Conservation (phyloP, 1,284 basidiomycete species). For the Ganoderma lingzhi region DNA sequence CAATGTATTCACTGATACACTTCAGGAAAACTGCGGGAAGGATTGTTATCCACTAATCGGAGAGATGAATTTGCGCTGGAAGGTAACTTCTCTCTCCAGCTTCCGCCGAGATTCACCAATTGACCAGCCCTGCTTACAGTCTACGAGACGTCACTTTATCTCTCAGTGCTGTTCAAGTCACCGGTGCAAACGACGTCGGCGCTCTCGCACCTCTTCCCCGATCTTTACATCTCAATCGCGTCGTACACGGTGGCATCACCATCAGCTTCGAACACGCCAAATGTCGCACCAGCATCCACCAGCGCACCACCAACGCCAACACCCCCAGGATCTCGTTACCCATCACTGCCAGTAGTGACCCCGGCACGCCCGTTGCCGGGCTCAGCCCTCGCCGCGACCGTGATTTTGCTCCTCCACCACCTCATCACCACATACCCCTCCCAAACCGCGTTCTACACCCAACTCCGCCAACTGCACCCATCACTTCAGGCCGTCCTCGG, state of each 20-base stretch:
- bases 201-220: constrained; percentile 62
- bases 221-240: constrained; percentile 47
- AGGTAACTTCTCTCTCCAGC: constrained; percentile 51
- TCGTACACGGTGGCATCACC: constrained; percentile 2
- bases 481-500: constrained; percentile 38
- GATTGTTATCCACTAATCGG: constrained; percentile 64
- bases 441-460: constrained; percentile 59
- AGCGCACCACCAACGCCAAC: neutral
- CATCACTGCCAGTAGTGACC: neutral
- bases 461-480: constrained; percentile 50
- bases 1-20: neutral
- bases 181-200: constrained; percentile 65
- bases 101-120: neutral
- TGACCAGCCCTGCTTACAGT: constrained; percentile 46
- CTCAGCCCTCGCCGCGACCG: constrained; percentile 41
- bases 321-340: neutral
- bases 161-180: constrained; percentile 66
- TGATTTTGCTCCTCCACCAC: constrained; percentile 62
- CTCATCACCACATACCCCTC: constrained; percentile 67
- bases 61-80: constrained; percentile 66
- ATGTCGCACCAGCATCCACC: neutral
- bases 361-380: neutral
- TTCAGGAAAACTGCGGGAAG: constrained; percentile 77
- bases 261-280: constrained; percentile 6
- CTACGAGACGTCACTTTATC: constrained; percentile 75